Evolutionary conservation across 805 yeast genomes (phyloP).

Genomic region (Candida railenensis): DNA sequence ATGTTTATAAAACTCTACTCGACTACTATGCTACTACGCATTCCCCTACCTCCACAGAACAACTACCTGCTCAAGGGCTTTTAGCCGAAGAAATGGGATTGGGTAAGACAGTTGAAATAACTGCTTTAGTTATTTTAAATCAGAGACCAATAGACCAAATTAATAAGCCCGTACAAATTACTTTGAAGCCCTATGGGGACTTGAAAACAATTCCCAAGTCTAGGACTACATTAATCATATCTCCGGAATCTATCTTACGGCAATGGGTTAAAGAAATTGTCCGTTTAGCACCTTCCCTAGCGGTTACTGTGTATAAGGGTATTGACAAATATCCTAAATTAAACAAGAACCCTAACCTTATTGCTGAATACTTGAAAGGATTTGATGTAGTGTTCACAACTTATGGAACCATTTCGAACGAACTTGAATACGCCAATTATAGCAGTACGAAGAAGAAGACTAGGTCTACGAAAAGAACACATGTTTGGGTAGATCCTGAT

Average conservation of each 20-base stretch:
- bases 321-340: constrained; percentile 24
- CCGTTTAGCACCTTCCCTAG: constrained; percentile 56
- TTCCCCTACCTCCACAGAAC: constrained; percentile 21
- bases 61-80: constrained; percentile 58
- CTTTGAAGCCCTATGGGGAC: constrained; percentile 36
- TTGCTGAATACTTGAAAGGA: constrained; percentile 54
- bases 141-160: constrained; percentile 44
- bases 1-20: constrained; percentile 28
- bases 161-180: constrained; percentile 25
- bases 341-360: constrained; percentile 31
- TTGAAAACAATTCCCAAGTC: constrained; percentile 48
- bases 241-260: constrained; percentile 77
- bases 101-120: constrained; percentile 89
- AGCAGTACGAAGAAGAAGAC: constrained; percentile 56
- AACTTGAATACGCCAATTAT: constrained; percentile 76
- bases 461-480: constrained; percentile 32
- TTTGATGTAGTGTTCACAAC: constrained; percentile 83
- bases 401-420: constrained; percentile 67
- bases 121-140: constrained; percentile 63
- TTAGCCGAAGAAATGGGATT: constrained; percentile 96
- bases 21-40: constrained; percentile 21
- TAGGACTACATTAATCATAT: constrained; percentile 76
- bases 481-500: constrained; percentile 6
- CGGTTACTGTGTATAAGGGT: constrained; percentile 66
- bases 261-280: constrained; percentile 85